Evolutionary conservation across 208 protist genomes (phyloP).

Genomic region (Lotmaria passim): DNA sequence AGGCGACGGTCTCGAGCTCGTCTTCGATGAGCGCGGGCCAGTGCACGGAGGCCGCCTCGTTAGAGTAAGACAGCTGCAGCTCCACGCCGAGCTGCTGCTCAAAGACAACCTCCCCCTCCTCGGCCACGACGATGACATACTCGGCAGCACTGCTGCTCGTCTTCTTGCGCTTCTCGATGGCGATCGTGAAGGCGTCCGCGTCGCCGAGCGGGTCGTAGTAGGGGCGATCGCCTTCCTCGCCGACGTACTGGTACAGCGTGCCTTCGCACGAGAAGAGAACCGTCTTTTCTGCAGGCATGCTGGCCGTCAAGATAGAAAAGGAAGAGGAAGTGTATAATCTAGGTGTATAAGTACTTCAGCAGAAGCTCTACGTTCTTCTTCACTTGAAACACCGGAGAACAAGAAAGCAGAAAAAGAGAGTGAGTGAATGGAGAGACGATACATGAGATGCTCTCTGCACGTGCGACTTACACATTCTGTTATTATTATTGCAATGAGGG

Average conservation of each 20-base stretch:
- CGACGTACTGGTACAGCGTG: conserved; percentile 47
- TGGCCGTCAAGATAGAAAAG: background rate
- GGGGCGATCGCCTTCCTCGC: conserved; percentile 18
- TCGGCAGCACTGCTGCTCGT: background rate
- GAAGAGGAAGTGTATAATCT: background rate
- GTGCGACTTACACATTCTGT: no score
- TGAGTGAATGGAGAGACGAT: no score
- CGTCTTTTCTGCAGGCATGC: conserved; percentile 8
- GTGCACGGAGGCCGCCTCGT: conserved; percentile 48
- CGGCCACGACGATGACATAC: conserved; percentile 41
- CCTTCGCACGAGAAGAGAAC: conserved; percentile 41
- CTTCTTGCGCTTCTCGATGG: conserved; percentile 27
- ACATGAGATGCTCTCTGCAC: no score
- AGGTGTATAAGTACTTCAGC: background rate
- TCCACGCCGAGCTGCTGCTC: conserved; percentile 49
- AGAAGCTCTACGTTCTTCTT: no score
- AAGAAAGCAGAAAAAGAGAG: no score
- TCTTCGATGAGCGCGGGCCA: conserved; percentile 57
- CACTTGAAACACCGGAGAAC: no score
- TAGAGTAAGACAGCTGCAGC: conserved; percentile 46
- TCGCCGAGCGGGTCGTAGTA: conserved; percentile 45
- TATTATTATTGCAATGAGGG: no score
- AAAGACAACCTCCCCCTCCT: conserved; percentile 41
- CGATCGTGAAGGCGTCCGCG: conserved; percentile 21
- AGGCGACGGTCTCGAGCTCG: conserved; percentile 43